These are phyloP conservation scores for Hypoxylon trugodes DNA, from an alignment of 495 filamentous ascomycete genomes.

Conservation along the genomic window DNA sequence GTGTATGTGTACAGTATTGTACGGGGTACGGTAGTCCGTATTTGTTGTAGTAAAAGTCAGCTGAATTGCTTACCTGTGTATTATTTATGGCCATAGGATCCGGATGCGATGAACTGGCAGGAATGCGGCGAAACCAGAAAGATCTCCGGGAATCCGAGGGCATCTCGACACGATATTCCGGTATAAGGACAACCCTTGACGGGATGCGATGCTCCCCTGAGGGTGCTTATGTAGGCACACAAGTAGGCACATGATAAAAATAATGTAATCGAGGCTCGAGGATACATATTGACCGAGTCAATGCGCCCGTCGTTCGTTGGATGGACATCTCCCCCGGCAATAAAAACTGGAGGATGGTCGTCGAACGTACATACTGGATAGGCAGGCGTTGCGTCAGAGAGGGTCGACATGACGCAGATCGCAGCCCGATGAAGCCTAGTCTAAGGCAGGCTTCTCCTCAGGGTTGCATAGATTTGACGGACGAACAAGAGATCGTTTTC, in stretches of 20 bases:
- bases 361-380: constrained; percentile 33
- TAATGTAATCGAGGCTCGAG: constrained; percentile 1
- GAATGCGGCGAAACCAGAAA: constrained; percentile 38
- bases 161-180: constrained; percentile 23
- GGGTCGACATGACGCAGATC: constrained; percentile 29
- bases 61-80: constrained; percentile 26
- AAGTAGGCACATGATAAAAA: constrained; percentile 1
- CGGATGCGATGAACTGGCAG: constrained; percentile 29
- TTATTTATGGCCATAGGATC: constrained; percentile 3
- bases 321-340: constrained; percentile 12
- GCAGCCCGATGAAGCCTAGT: constrained; percentile 20
- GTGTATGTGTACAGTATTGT: constrained; percentile 7
- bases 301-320: constrained; percentile 6
- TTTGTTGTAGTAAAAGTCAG: constrained; percentile 27
- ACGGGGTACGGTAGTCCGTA: constrained; percentile 5
- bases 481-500: constrained; percentile 33
- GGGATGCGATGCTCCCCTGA: constrained; percentile 19
- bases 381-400: constrained; percentile 39
- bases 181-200: constrained; percentile 15
- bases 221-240: background rate
- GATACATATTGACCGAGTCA: constrained; percentile 23
- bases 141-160: constrained; percentile 28
- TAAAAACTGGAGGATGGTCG: constrained; percentile 21
- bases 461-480: constrained; percentile 35
- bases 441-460: constrained; percentile 27